Conservation (phyloP, 1,284 basidiomycete genomes). For the Tetrapyrgos nigripes region DNA sequence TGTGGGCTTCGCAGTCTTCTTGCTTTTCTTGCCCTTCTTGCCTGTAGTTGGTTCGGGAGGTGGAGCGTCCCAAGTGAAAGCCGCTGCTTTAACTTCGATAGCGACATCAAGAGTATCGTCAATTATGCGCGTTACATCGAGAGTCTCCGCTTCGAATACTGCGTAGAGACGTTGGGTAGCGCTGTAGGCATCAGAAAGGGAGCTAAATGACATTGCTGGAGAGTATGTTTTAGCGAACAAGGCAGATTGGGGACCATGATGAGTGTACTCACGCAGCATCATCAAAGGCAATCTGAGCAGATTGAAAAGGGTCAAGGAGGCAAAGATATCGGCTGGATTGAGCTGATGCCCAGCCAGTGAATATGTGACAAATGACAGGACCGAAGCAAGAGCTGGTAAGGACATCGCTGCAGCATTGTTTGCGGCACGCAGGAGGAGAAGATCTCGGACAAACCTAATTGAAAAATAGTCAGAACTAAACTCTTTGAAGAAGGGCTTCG, state of each 20-base stretch:
- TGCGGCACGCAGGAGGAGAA: constrained; percentile 77
- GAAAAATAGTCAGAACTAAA: not conserved
- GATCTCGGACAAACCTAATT: constrained; percentile 70
- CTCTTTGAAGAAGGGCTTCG: not conserved
- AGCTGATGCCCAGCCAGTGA: constrained; percentile 72
- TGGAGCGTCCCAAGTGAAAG: constrained; percentile 87
- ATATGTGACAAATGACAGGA: constrained; percentile 88
- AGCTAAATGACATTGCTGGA: constrained; percentile 74
- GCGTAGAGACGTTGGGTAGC: constrained; percentile 72
- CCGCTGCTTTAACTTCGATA: constrained; percentile 68
- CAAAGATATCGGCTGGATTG: constrained; percentile 77
- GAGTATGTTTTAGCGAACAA: not conserved
- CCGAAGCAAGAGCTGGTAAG: constrained; percentile 83
- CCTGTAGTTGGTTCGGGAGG: constrained; percentile 55
- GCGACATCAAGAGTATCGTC: constrained; percentile 65
- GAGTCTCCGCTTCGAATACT: constrained; percentile 82
- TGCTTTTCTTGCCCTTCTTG: constrained; percentile 39
- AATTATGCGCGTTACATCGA: constrained; percentile 58
- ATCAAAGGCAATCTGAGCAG: constrained; percentile 78
- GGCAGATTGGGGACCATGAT: not conserved
- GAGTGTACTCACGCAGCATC: constrained; percentile 63
- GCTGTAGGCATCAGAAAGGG: constrained; percentile 82
- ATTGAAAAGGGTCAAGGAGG: constrained; percentile 85
- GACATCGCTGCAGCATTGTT: constrained; percentile 74
- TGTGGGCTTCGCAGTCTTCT: constrained; percentile 17